Evolutionary conservation across 352 stramenopile species (phyloP).

Genomic region (Globisporangium orthogonon): DNA sequence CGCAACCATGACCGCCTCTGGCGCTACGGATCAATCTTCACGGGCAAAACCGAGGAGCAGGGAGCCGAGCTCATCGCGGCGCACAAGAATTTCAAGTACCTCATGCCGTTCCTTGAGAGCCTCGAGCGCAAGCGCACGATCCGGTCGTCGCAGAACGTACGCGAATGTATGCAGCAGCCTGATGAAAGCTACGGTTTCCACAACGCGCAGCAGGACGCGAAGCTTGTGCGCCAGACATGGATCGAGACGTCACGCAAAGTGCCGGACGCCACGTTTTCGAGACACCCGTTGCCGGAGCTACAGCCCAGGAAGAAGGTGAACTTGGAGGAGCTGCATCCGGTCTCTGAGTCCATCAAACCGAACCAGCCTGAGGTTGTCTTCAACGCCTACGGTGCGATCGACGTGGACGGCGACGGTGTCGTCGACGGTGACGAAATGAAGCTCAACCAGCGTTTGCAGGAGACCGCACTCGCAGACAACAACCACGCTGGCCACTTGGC

Average conservation of each 20-base stretch:
- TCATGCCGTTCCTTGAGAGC: slow-evolving; percentile 55
- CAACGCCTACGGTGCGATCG: slow-evolving; percentile 48
- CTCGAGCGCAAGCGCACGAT: slow-evolving; percentile 53
- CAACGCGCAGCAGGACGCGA: slow-evolving; percentile 6
- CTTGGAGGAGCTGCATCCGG: slow-evolving; percentile 12
- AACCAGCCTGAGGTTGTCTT: slow-evolving; percentile 17
- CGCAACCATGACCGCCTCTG: slow-evolving; percentile 59
- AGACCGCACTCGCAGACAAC: slow-evolving; percentile 17
- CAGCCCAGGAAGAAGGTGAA: slow-evolving; percentile 30
- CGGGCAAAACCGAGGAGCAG: slow-evolving; percentile 48
- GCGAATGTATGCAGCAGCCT: slow-evolving; percentile 20
- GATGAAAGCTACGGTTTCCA: not conserved
- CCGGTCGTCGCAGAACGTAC: slow-evolving; percentile 47
- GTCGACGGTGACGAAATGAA: slow-evolving; percentile 64
- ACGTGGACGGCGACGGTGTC: slow-evolving; percentile 54
- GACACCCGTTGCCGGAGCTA: slow-evolving; percentile 38
- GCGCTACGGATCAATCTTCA: slow-evolving; percentile 62
- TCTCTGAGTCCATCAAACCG: not conserved
- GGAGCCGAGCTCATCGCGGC: slow-evolving; percentile 52
- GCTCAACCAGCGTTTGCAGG: slow-evolving; percentile 37
- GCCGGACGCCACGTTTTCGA: slow-evolving; percentile 29
- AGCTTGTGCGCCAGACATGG: slow-evolving; percentile 33
- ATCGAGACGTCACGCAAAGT: slow-evolving; percentile 57
- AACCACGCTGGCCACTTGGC: not conserved
- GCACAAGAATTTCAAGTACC: slow-evolving; percentile 63